A percentile compares a stretch with the other conserved stretches of the same genome.
Evolutionary conservation across 805 yeast genomes (phyloP).

Genomic region (Yarrowia yakushimensis): DNA sequence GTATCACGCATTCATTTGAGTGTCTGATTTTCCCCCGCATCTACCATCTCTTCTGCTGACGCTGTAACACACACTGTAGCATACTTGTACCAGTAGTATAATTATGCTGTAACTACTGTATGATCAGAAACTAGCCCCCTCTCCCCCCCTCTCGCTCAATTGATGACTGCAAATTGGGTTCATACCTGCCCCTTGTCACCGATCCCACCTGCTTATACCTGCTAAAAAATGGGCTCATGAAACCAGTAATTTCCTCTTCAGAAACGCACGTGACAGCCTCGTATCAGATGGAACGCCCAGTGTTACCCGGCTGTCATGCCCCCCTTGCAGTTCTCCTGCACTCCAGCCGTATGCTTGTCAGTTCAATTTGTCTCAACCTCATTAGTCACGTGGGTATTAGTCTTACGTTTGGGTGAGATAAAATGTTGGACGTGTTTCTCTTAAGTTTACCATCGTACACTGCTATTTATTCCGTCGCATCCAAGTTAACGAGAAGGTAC

Average conservation of each 20-base stretch:
- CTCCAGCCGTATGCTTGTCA: not conserved
- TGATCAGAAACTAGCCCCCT: no score
- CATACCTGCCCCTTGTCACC: not conserved
- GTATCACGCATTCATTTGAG: not conserved
- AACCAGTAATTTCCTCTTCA: not conserved
- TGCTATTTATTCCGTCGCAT: no score
- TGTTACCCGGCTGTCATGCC: not conserved
- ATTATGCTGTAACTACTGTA: not conserved
- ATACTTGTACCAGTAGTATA: not conserved
- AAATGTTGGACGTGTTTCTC: no score
- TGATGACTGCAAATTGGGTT: not conserved
- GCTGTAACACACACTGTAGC: not conserved
- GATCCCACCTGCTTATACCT: not conserved
- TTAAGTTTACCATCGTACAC: no score
- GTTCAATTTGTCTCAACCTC: not conserved
- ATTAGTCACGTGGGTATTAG: no score
- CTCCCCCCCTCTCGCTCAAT: not conserved
- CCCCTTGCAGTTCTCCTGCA: slow-evolving; percentile 1
- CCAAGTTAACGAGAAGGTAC: no score
- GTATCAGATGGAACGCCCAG: not conserved
- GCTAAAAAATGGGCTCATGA: not conserved
- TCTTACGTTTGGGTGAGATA: no score
- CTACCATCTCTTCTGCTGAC: not conserved
- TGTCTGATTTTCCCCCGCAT: not conserved
- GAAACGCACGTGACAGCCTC: not conserved